Conservation (phyloP, 306 rosid genomes). For the Castanea crenata region DNA sequence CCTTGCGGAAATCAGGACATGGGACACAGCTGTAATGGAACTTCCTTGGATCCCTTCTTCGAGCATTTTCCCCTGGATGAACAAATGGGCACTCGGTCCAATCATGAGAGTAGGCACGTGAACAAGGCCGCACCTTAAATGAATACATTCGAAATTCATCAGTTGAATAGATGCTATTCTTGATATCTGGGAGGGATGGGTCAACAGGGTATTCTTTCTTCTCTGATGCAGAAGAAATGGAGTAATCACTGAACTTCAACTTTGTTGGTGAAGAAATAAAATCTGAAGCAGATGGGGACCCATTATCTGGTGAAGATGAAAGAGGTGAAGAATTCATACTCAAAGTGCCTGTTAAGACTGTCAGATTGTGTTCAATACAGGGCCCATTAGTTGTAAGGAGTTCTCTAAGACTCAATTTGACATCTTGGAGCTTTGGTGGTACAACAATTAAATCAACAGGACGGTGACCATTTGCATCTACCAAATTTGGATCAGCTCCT, state of each 20-base stretch:
- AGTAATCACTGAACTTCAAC: slow-evolving; percentile 48
- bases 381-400: slow-evolving; percentile 60
- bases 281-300: slow-evolving; percentile 57
- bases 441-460: slow-evolving; percentile 66
- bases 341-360: slow-evolving; percentile 39
- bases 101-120: slow-evolving; percentile 93
- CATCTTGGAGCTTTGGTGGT: slow-evolving; percentile 55
- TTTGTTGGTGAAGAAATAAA: slow-evolving; percentile 44
- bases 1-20: slow-evolving; percentile 92
- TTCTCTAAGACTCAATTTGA: slow-evolving; percentile 52
- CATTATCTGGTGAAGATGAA: slow-evolving; percentile 61
- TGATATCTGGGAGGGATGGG: slow-evolving; percentile 91
- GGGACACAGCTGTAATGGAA: slow-evolving; percentile 95
- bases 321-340: slow-evolving; percentile 60
- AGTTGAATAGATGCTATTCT: slow-evolving; percentile 90
- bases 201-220: slow-evolving; percentile 90
- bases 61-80: slow-evolving; percentile 96
- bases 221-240: slow-evolving; percentile 56
- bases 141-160: slow-evolving; percentile 95
- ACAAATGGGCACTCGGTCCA: slow-evolving; percentile 99
- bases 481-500: slow-evolving; percentile 73
- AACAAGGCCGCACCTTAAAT: slow-evolving; percentile 94
- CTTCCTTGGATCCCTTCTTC: slow-evolving; percentile 96
- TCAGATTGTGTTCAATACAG: slow-evolving; percentile 43
- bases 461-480: slow-evolving; percentile 70